These are phyloP conservation scores for Didymella pinodella DNA, from an alignment of 2,329 filamentous ascomycete species.

Conservation along the genomic window DNA sequence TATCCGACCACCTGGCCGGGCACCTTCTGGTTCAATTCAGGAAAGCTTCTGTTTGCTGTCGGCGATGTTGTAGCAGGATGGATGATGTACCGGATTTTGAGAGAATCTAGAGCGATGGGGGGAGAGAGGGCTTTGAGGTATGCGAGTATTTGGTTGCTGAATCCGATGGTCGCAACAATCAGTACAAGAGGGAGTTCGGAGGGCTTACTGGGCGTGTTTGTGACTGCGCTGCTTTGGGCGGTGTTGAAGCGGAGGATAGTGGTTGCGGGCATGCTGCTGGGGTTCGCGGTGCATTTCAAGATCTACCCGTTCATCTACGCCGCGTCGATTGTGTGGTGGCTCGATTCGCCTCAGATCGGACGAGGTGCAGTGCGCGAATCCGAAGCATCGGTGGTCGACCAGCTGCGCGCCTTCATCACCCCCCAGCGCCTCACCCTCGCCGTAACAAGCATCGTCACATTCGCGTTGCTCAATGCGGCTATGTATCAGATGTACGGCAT, in stretches of 20 bases:
- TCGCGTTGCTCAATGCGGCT: constrained; percentile 73
- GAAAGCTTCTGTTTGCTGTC: constrained; percentile 84
- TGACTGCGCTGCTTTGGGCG: constrained; percentile 84
- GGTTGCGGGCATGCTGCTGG: constrained; percentile 78
- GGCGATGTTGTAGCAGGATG: constrained; percentile 87
- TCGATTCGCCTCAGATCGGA: constrained; percentile 63
- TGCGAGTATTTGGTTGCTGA: constrained; percentile 89
- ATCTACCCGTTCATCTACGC: constrained; percentile 99
- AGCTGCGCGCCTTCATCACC: constrained; percentile 40
- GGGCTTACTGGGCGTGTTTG: constrained; percentile 84
- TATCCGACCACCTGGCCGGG: constrained; percentile 75
- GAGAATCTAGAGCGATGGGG: constrained; percentile 45
- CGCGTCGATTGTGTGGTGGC: constrained; percentile 80
- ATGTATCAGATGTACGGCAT: constrained; percentile 81
- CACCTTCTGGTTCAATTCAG: constrained; percentile 76
- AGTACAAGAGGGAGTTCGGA: constrained; percentile 95
- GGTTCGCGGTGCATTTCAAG: constrained; percentile 92
- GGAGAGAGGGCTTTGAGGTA: constrained; percentile 70
- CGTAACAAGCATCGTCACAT: constrained; percentile 73
- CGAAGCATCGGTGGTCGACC: constrained; percentile 32
- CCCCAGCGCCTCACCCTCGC: constrained; percentile 64
- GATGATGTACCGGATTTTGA: constrained; percentile 69
- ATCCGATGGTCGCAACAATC: constrained; percentile 98
- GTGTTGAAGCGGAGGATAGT: constrained; percentile 68
- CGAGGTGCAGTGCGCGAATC: neutral